A percentile compares a stretch with the other conserved stretches of the same genome.
These are phyloP conservation scores for Moniliella sp. DNA, from an alignment of 1,284 basidiomycete genomes.

Conservation along the genomic window DNA sequence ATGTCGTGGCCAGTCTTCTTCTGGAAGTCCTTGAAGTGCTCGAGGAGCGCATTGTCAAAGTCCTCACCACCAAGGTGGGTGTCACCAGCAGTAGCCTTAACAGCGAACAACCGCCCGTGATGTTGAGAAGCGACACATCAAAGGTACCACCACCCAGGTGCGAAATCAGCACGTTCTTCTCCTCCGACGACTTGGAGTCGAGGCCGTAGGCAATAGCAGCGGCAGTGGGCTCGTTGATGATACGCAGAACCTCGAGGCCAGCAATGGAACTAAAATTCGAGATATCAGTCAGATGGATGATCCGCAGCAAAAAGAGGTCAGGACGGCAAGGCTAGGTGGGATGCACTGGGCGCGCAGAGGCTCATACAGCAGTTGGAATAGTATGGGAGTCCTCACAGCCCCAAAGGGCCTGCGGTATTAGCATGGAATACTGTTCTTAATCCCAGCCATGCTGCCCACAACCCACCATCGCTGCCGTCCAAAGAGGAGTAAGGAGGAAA, in stretches of 20 bases:
- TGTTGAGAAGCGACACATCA: slow-evolving; percentile 47
- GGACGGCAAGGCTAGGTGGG: no score
- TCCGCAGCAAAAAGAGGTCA: no score
- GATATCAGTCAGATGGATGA: not conserved
- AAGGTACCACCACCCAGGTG: slow-evolving; percentile 83
- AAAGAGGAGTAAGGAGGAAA: no score
- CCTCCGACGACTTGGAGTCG: slow-evolving; percentile 35
- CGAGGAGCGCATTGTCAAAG: slow-evolving; percentile 89
- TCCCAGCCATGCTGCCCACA: slow-evolving; percentile 14
- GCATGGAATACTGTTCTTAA: slow-evolving; percentile 30
- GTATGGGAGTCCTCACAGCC: slow-evolving; percentile 6
- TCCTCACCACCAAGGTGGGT: slow-evolving; percentile 60
- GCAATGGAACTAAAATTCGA: slow-evolving; percentile 40
- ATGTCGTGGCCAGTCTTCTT: slow-evolving; percentile 61
- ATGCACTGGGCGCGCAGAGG: no score
- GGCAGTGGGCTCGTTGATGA: slow-evolving; percentile 46
- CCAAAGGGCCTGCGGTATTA: slow-evolving; percentile 23
- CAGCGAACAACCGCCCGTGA: slow-evolving; percentile 46
- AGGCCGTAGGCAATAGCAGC: slow-evolving; percentile 41
- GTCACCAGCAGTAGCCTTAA: slow-evolving; percentile 45
- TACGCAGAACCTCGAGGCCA: slow-evolving; percentile 47
- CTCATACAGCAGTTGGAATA: slow-evolving; percentile 23
- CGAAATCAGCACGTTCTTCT: slow-evolving; percentile 98
- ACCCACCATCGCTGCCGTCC: no score
- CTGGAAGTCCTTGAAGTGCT: slow-evolving; percentile 59